Evolutionary conservation across 192 early-diverging fungal species (phyloP), one percentile per base, ranked within the genome.

Genomic region (Backusella parvicylindrica): DNA sequence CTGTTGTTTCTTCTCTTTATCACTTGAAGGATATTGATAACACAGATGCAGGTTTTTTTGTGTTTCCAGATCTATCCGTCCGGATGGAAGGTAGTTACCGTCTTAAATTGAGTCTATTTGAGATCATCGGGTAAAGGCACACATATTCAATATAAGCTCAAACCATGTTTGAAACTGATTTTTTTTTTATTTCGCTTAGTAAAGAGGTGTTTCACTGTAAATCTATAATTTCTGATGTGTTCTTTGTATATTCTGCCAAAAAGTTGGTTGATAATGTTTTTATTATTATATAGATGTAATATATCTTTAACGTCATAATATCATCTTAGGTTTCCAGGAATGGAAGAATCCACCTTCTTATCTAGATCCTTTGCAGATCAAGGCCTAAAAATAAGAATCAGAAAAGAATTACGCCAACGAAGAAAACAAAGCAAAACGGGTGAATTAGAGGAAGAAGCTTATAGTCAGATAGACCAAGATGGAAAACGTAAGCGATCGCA

Each of bases 21-120:
- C 92, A 95, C 32, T 83, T 97, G 49, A 95, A 95, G 68, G 97
- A 97, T 71, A 86, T 92, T 30, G 93, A 96, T 65, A 90, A 92
- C 75, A 86, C 87, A 35, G 94, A 95, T 75, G 95, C 95, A n/a
- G 95, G 93, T 1, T 98, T 97, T 77, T 98, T 98, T 88, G 95
- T 98, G 38, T 98, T 98, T 82, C 95, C 97, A 30, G 97, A 98
- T 81, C 84, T 98, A 21, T 95, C 94, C 4, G 95, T 97, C n/a
- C 82, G 97, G 12, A 94, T 95, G 86, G 97, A 98, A 75, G 97
- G 97, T 30, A 88, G 83, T n/a, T 95, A 94, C 75, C 75, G 90
- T 16, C 85, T 95, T 50, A 92, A 89, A 89, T 91, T 98, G 69
- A 93, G 93, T 75, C 79, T 98, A 37, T 98, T 94, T 85, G 95